Conservation (phyloP, 306 rosid genomes). For the Cicer judaicum region DNA sequence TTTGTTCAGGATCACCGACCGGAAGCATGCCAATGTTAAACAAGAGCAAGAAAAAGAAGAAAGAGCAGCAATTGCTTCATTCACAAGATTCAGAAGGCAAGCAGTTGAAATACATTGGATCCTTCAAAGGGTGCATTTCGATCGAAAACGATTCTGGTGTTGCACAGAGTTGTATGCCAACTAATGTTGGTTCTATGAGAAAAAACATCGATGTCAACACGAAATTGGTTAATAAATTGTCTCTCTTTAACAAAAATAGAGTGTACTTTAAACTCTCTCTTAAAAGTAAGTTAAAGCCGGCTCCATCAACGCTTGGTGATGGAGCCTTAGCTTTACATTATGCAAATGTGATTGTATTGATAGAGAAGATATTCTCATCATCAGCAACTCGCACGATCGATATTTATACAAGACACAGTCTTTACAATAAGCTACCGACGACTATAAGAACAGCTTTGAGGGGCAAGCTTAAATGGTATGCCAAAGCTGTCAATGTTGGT, state of each 20-base stretch:
- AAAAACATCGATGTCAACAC: slow-evolving; percentile 35
- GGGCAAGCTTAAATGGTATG: slow-evolving; percentile 59
- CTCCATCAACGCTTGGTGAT: slow-evolving; percentile 66
- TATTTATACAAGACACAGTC: slow-evolving; percentile 57
- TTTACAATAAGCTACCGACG: slow-evolving; percentile 69
- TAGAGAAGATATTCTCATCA: slow-evolving; percentile 65
- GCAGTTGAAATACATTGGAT: slow-evolving; percentile 42
- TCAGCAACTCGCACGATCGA: slow-evolving; percentile 49
- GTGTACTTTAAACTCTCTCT: slow-evolving; percentile 56
- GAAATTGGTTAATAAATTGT: slow-evolving; percentile 41
- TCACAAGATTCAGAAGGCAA: slow-evolving; percentile 43
- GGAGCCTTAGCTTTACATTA: slow-evolving; percentile 78
- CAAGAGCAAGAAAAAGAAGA: slow-evolving; percentile 45
- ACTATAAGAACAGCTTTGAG: slow-evolving; percentile 59
- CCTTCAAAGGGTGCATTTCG: slow-evolving; percentile 57
- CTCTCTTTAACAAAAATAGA: slow-evolving; percentile 44
- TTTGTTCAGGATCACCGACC: slow-evolving; percentile 41
- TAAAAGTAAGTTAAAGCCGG: slow-evolving; percentile 50
- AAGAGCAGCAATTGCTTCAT: slow-evolving; percentile 39
- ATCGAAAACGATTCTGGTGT: slow-evolving; percentile 55
- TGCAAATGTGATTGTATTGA: slow-evolving; percentile 65
- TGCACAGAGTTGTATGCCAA: slow-evolving; percentile 40
- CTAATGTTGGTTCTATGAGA: slow-evolving; percentile 57
- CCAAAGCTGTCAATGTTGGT: slow-evolving; percentile 46
- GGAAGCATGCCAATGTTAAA: slow-evolving; percentile 32